Evolutionary conservation across 2,329 filamentous ascomycete genomes (phyloP).

Genomic region (Colletotrichum cereale): DNA sequence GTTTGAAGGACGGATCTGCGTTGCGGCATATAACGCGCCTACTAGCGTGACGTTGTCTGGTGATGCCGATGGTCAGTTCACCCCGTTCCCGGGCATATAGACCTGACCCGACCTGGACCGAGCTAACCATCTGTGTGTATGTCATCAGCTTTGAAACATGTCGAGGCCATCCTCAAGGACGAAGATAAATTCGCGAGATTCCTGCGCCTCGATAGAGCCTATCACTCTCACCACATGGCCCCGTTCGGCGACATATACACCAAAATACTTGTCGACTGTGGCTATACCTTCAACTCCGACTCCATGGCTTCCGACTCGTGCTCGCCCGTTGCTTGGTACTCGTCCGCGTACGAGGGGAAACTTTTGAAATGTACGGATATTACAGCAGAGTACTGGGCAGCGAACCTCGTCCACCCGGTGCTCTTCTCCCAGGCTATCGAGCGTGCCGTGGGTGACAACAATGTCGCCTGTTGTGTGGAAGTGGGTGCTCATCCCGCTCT

Average conservation of each 20-base stretch:
- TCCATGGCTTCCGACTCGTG: not conserved
- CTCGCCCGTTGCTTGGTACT: not conserved
- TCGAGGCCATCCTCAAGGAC: slow-evolving; percentile 41
- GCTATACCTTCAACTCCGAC: not conserved
- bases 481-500: slow-evolving; percentile 55
- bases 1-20: slow-evolving; percentile 39
- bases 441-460: slow-evolving; percentile 6
- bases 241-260: not conserved
- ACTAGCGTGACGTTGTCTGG: slow-evolving; percentile 45
- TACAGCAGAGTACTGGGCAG: slow-evolving; percentile 5
- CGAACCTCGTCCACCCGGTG: not conserved
- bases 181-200: slow-evolving; percentile 44
- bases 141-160: slow-evolving; percentile 42
- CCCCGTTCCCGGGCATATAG: not conserved
- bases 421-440: slow-evolving; percentile 25
- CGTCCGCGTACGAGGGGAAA: not conserved
- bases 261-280: not conserved
- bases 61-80: slow-evolving; percentile 41
- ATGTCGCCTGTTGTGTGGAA: slow-evolving; percentile 44
- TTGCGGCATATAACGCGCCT: slow-evolving; percentile 45
- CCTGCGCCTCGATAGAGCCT: slow-evolving; percentile 43
- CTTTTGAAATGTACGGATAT: not conserved
- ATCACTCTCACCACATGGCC: slow-evolving; percentile 7
- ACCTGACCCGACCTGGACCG: not conserved
- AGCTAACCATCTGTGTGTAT: not conserved